Evolutionary conservation across 352 stramenopile species (phyloP).

Genomic region (Aphanomyces stellatus): DNA sequence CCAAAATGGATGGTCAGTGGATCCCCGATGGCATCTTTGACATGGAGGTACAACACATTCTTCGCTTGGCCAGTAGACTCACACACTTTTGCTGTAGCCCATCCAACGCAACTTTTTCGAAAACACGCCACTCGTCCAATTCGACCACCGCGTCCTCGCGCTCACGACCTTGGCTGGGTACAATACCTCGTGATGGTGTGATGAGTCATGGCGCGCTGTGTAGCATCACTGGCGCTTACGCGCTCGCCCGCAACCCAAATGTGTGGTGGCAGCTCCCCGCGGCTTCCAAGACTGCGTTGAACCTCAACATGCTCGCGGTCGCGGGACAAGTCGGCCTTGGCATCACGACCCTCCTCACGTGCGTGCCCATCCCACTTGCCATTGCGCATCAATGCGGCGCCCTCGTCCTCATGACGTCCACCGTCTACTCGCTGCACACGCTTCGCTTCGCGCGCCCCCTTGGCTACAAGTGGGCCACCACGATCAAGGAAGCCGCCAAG

Average conservation of each 20-base stretch:
- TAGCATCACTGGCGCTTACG: slow-evolving; percentile 40
- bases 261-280: slow-evolving; percentile 83
- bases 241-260: slow-evolving; percentile 50
- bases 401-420: slow-evolving; percentile 90
- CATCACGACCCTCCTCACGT: slow-evolving; percentile 95
- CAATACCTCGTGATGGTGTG: slow-evolving; percentile 28
- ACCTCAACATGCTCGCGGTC: slow-evolving; percentile 64
- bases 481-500: slow-evolving; percentile 12
- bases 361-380: slow-evolving; percentile 93
- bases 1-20: slow-evolving; percentile 92
- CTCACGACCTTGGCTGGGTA: slow-evolving; percentile 81
- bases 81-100: slow-evolving; percentile 32
- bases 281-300: slow-evolving; percentile 63
- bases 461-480: slow-evolving; percentile 12
- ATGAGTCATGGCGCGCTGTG: neutral
- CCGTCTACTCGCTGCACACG: slow-evolving; percentile 87
- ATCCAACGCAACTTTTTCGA: slow-evolving; percentile 96
- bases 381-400: slow-evolving; percentile 95
- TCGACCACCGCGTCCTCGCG: slow-evolving; percentile 95
- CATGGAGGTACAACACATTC: slow-evolving; percentile 30
- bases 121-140: slow-evolving; percentile 98
- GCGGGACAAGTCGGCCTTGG: slow-evolving; percentile 86
- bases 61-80: slow-evolving; percentile 5
- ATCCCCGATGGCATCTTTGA: slow-evolving; percentile 92
- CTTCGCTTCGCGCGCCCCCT: slow-evolving; percentile 76